phyloP scores from a whole-genome alignment of 2,329 filamentous ascomycete species.

The Fusarium nisikadoi region DNA sequence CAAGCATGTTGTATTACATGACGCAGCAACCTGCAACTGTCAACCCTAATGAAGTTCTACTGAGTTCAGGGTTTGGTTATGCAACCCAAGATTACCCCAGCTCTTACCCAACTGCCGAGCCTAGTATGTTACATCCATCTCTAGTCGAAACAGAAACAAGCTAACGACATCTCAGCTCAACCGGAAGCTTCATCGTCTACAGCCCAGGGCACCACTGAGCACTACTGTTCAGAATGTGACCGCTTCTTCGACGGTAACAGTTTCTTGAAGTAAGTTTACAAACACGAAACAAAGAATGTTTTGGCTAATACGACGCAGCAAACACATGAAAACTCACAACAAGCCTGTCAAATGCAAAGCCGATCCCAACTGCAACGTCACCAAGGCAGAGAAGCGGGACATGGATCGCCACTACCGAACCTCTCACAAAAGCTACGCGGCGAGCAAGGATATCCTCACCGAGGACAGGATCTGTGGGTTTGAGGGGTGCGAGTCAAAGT shows the following conservation, averaged over 20 bases:
- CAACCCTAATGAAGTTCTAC: constrained; percentile 20
- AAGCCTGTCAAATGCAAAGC: constrained; percentile 38
- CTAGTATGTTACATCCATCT: constrained; percentile 11
- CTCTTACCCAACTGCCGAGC: constrained; percentile 17
- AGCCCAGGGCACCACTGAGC: background rate
- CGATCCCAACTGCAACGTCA: constrained; percentile 10
- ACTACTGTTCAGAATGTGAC: constrained; percentile 16
- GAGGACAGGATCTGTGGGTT: constrained; percentile 2
- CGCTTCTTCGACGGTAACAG: background rate
- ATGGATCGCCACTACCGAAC: constrained; percentile 41
- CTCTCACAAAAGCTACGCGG: constrained; percentile 28
- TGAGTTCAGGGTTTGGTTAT: background rate
- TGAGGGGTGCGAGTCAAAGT: constrained; percentile 7
- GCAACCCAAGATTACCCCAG: background rate
- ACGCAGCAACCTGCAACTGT: constrained; percentile 27
- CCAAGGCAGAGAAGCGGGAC: constrained; percentile 38
- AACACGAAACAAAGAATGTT: background rate
- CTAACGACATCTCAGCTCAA: background rate
- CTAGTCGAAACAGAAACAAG: background rate
- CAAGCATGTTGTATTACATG: constrained; percentile 5
- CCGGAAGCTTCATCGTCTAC: constrained; percentile 18
- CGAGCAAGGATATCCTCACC: background rate
- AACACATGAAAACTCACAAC: constrained; percentile 38
- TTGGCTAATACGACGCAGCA: constrained; percentile 29
- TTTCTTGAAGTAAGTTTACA: constrained; percentile 24